phyloP scores from a whole-genome alignment of 352 stramenopile species.

The Phytophthora citricola region DNA sequence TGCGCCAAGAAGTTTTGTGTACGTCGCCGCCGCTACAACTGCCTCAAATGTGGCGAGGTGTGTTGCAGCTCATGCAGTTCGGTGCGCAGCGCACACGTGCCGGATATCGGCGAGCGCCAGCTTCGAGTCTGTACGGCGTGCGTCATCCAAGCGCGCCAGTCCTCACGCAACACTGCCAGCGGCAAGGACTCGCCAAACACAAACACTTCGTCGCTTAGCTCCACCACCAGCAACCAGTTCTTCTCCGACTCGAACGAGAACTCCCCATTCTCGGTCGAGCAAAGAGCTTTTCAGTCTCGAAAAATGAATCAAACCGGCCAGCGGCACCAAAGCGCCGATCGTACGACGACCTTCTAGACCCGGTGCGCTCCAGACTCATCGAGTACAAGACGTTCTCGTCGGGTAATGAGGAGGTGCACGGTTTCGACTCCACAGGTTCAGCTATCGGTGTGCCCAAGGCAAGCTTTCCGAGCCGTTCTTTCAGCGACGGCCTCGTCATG shows the following conservation, averaged over 20 bases:
- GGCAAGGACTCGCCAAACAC: constrained; percentile 22
- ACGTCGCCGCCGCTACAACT: constrained; percentile 79
- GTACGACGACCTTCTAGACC: constrained; percentile 75
- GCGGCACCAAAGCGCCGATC: constrained; percentile 57
- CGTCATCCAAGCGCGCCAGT: constrained; percentile 72
- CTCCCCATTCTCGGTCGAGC: constrained; percentile 28
- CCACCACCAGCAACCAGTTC: constrained; percentile 26
- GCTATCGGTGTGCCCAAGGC: constrained; percentile 56
- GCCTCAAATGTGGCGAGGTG: constrained; percentile 83
- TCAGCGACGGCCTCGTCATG: constrained; percentile 83
- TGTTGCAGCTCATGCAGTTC: constrained; percentile 83
- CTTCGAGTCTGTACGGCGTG: constrained; percentile 84
- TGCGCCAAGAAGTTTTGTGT: constrained; percentile 84
- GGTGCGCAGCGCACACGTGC: constrained; percentile 69
- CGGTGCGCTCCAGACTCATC: constrained; percentile 75
- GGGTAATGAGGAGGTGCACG: constrained; percentile 12
- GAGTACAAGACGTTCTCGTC: constrained; percentile 87
- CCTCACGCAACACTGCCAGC: constrained; percentile 44
- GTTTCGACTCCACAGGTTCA: constrained; percentile 27
- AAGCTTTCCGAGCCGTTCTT: constrained; percentile 71
- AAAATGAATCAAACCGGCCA: constrained; percentile 6
- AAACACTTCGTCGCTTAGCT: constrained; percentile 18
- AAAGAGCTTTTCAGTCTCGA: constrained; percentile 57
- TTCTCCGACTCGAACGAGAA: constrained; percentile 21
- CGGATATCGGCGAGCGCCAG: constrained; percentile 74